phyloP scores from a whole-genome alignment of 257 asterid genomes.

The Scutellaria baicalensis region DNA sequence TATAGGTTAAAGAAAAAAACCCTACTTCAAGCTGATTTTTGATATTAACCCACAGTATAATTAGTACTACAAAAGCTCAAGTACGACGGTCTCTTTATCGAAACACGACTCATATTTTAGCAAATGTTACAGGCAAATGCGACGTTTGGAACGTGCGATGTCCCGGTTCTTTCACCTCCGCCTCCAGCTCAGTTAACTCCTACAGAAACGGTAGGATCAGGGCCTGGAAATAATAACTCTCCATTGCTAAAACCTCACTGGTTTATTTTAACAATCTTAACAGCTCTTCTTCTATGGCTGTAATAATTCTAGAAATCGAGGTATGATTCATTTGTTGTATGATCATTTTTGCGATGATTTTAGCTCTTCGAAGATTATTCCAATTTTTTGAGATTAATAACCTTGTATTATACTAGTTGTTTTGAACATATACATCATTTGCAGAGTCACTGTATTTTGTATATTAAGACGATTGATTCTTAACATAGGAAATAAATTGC shows the following conservation, averaged over 20 bases:
- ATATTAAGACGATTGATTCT: no score
- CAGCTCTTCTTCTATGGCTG: slow-evolving; percentile 15
- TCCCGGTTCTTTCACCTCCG: slow-evolving; percentile 72
- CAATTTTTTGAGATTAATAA: no score
- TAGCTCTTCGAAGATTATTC: no score
- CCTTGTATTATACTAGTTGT: no score
- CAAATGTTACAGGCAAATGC: slow-evolving; percentile 33
- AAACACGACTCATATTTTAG: not conserved
- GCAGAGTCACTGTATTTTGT: no score
- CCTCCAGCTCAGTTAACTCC: slow-evolving; percentile 63
- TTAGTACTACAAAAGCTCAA: not conserved
- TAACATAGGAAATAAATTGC: no score
- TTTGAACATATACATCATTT: no score
- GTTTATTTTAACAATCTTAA: slow-evolving; percentile 29
- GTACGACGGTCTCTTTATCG: no score
- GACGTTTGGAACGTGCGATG: slow-evolving; percentile 57
- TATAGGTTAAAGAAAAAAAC: no score
- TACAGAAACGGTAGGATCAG: not conserved
- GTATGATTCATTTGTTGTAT: not conserved
- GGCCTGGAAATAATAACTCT: slow-evolving; percentile 29
- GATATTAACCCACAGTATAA: not conserved
- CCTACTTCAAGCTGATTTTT: no score
- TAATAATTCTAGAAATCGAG: not conserved
- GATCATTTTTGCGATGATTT: no score
- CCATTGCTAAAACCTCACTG: slow-evolving; percentile 22